Evolutionary conservation across 768 basidiomycete genomes (phyloP).

Genomic region (Chiua virens): DNA sequence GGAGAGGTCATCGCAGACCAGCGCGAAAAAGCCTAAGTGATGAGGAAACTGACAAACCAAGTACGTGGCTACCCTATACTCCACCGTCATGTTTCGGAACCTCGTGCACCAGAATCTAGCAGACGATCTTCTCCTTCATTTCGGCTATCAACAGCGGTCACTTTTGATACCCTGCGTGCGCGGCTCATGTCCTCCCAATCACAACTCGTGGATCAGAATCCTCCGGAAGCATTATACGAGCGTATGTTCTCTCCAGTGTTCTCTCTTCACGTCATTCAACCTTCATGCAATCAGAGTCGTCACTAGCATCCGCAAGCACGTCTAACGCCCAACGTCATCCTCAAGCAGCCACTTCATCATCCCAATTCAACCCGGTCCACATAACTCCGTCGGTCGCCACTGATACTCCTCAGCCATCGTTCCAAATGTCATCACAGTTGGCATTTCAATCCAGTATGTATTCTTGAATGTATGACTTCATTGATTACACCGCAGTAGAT

Average conservation of each 20-base stretch:
- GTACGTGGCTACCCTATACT: slow-evolving; percentile 39
- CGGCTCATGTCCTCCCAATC: slow-evolving; percentile 41
- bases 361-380: slow-evolving; percentile 40
- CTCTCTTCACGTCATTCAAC: not conserved
- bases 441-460: slow-evolving; percentile 56
- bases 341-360: slow-evolving; percentile 32
- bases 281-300: slow-evolving; percentile 12
- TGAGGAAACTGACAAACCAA: slow-evolving; percentile 58
- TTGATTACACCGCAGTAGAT: slow-evolving; percentile 40
- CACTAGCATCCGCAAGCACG: slow-evolving; percentile 13
- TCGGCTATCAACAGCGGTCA: slow-evolving; percentile 44
- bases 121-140: slow-evolving; percentile 37
- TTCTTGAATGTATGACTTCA: not conserved
- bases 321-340: slow-evolving; percentile 17
- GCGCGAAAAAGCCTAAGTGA: slow-evolving; percentile 65
- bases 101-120: slow-evolving; percentile 18
- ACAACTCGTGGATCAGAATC: slow-evolving; percentile 37
- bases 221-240: slow-evolving; percentile 33
- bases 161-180: slow-evolving; percentile 48
- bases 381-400: slow-evolving; percentile 49
- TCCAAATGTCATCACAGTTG: slow-evolving; percentile 54
- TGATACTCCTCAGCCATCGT: slow-evolving; percentile 51
- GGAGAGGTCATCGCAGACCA: slow-evolving; percentile 44
- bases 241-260: slow-evolving; percentile 30
- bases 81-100: slow-evolving; percentile 4